phyloP scores from a whole-genome alignment of 2,329 filamentous ascomycete genomes.

The Phyllosticta paracitricarpa region DNA sequence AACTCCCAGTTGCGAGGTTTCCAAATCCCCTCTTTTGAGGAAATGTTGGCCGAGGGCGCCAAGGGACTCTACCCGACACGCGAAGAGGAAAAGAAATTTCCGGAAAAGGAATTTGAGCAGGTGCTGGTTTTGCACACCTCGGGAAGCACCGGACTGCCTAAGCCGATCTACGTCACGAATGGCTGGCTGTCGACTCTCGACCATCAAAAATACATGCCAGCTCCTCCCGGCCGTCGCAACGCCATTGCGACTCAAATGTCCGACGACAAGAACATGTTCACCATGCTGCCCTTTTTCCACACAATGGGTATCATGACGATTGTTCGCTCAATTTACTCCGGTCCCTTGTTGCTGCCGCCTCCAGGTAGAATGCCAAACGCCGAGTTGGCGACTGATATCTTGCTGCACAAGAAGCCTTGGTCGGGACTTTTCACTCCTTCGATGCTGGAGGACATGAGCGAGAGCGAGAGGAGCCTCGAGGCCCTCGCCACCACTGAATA shows the following conservation, averaged over 20 bases:
- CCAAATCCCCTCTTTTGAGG: slow-evolving; percentile 6
- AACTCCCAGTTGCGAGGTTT: neutral
- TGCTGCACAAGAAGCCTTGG: slow-evolving; percentile 12
- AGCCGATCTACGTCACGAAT: slow-evolving; percentile 18
- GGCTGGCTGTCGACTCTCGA: slow-evolving; percentile 12
- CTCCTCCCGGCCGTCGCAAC: slow-evolving; percentile 10
- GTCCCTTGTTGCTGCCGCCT: slow-evolving; percentile 9
- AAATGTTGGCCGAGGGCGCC: slow-evolving; percentile 2
- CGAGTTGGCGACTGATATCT: slow-evolving; percentile 12
- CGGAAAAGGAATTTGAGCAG: slow-evolving; percentile 13
- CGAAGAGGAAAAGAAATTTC: neutral
- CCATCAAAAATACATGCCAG: slow-evolving; percentile 14
- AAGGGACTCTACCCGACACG: neutral
- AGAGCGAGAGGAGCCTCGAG: slow-evolving; percentile 16
- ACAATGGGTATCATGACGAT: slow-evolving; percentile 12
- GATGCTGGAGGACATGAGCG: slow-evolving; percentile 18
- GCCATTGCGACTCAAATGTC: slow-evolving; percentile 5
- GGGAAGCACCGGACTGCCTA: slow-evolving; percentile 27
- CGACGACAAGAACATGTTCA: slow-evolving; percentile 3
- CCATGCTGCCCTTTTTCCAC: slow-evolving; percentile 13
- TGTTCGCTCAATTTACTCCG: slow-evolving; percentile 11
- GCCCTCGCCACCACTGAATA: slow-evolving; percentile 16
- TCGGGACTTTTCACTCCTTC: slow-evolving; percentile 17
- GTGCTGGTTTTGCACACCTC: slow-evolving; percentile 24
- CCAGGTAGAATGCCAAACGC: slow-evolving; percentile 6